Percentiles rank a stretch among this genome's conserved stretches.
These are phyloP conservation scores for Cicer yamashitae DNA, from an alignment of 306 rosid genomes.

Conservation along the genomic window DNA sequence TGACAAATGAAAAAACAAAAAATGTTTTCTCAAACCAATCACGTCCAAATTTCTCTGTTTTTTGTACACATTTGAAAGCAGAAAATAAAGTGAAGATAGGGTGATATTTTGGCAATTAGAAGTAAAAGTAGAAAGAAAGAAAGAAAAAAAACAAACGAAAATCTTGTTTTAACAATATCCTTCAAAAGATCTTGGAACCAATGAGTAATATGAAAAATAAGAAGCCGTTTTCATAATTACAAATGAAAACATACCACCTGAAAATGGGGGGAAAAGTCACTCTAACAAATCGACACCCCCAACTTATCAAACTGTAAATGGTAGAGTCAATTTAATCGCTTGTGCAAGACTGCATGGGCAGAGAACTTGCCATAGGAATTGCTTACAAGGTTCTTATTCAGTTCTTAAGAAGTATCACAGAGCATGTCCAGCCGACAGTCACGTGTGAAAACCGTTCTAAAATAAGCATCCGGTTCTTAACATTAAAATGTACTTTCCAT, in stretches of 20 bases:
- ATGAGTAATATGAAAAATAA: not conserved
- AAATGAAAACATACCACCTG: not conserved
- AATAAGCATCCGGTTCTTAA: not conserved
- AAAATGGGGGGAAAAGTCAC: not conserved
- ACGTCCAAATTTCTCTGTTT: not conserved
- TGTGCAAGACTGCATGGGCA: not conserved
- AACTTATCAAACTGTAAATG: not conserved
- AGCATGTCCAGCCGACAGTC: not conserved
- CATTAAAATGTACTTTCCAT: not conserved
- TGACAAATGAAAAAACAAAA: slow-evolving; percentile 13
- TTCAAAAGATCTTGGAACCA: not conserved
- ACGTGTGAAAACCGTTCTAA: not conserved
- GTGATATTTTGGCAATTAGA: slow-evolving; percentile 1
- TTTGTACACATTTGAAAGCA: not conserved
- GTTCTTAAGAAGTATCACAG: not conserved
- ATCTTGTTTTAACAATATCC: not conserved
- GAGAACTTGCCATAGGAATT: not conserved
- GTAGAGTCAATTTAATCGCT: not conserved
- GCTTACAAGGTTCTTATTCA: not conserved
- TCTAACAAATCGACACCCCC: not conserved
- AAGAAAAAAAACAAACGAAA: not conserved
- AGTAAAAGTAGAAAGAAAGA: not conserved
- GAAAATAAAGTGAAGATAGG: slow-evolving; percentile 11
- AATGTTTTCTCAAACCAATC: not conserved
- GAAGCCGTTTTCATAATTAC: not conserved